These are phyloP conservation scores for Brassica juncea DNA, from an alignment of 345 rosid genomes.

Conservation along the genomic window DNA sequence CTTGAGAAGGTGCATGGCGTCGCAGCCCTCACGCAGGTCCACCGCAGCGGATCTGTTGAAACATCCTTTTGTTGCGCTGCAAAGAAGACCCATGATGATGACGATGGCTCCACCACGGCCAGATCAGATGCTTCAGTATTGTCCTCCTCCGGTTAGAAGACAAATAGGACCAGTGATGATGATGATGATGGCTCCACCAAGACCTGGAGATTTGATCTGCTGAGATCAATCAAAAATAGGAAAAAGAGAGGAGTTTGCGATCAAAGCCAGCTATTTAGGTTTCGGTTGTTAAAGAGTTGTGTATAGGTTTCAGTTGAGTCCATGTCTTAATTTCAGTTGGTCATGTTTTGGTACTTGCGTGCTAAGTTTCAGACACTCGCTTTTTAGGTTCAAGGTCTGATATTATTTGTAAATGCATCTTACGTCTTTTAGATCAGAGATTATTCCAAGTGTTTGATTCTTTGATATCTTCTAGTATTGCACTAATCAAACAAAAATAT, in stretches of 20 bases:
- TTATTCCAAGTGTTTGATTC: background rate
- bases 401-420: background rate
- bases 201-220: conserved; percentile 12
- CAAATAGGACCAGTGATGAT: background rate
- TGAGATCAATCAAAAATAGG: background rate
- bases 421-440: background rate
- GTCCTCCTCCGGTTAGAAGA: background rate
- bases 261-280: background rate
- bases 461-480: conserved; percentile 1
- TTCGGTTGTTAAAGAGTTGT: background rate
- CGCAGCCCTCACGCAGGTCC: conserved; percentile 13
- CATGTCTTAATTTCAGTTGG: background rate
- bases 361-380: background rate
- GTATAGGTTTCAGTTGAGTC: background rate
- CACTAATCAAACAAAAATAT: background rate
- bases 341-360: background rate
- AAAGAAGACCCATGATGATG: background rate
- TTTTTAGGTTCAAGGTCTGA: background rate
- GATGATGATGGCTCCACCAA: conserved; percentile 8
- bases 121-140: background rate
- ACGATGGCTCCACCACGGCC: background rate
- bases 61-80: conserved; percentile 17
- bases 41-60: conserved; percentile 9
- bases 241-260: too few relatives aligned
- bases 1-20: conserved; percentile 11